Evolutionary conservation across 1,284 basidiomycete genomes (phyloP).

Genomic region (Exobasidium rhododendri): DNA sequence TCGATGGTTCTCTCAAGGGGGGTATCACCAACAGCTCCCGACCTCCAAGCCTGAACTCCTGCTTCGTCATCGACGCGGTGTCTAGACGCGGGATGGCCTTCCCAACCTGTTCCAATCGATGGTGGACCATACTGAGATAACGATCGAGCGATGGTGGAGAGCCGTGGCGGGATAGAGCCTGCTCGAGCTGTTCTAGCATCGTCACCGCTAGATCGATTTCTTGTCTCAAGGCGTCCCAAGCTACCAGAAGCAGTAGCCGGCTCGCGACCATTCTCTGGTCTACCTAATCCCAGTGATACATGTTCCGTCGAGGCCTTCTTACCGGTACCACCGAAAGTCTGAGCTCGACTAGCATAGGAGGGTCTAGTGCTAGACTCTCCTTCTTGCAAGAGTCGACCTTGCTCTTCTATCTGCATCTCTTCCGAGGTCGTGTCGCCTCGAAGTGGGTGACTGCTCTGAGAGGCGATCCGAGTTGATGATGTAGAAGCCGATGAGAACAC

Average conservation of each 20-base stretch:
- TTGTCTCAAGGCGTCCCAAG: neutral
- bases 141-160: neutral
- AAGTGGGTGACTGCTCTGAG: neutral
- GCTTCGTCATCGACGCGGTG: neutral
- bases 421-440: neutral
- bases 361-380: neutral
- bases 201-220: neutral
- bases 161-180: neutral
- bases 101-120: constrained; percentile 6
- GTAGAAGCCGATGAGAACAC: no score
- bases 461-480: neutral
- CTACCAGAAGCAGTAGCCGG: neutral
- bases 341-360: neutral
- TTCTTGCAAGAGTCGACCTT: neutral
- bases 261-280: neutral
- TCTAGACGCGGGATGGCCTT: constrained; percentile 1
- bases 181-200: neutral
- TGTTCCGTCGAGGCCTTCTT: neutral
- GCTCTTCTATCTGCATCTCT: neutral
- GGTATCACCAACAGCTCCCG: constrained; percentile 26
- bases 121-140: constrained; percentile 1
- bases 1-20: constrained; percentile 67
- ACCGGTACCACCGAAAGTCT: neutral
- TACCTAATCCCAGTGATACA: neutral
- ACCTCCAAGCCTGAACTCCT: constrained; percentile 26